Percentiles rank a stretch among this genome's conserved stretches.
Conservation (phyloP, 73 alveolate genomes). For the Paramecium pentaurelia region DNA sequence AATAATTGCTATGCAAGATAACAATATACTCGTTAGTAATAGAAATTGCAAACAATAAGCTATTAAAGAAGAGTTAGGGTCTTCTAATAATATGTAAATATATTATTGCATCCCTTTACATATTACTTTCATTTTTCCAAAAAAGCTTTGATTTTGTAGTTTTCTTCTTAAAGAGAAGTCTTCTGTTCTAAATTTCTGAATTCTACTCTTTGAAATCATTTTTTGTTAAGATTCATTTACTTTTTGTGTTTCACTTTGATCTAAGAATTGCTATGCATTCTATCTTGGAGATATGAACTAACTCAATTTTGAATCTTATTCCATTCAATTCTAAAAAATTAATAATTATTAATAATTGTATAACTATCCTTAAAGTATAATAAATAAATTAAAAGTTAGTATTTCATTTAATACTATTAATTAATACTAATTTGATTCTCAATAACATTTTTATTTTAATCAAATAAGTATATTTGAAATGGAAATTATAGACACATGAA, state of each 20-base stretch:
- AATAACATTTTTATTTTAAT: neutral
- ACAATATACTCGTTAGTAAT: neutral
- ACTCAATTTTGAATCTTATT: neutral
- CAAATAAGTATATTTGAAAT: neutral
- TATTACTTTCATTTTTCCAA: neutral
- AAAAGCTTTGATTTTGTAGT: neutral
- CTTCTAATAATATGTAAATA: neutral
- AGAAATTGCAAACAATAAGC: neutral
- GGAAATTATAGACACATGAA: neutral
- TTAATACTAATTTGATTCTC: neutral
- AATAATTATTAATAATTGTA: neutral
- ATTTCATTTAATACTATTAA: neutral
- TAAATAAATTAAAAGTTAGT: neutral
- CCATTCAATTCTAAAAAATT: neutral
- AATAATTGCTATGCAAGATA: slow-evolving; percentile 10
- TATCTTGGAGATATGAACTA: neutral
- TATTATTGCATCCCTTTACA: neutral
- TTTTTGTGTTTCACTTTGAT: neutral
- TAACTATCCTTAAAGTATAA: neutral
- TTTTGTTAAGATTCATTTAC: neutral
- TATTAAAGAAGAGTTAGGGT: neutral
- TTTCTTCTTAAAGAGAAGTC: slow-evolving; percentile 28
- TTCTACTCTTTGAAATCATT: neutral
- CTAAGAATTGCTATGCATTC: neutral
- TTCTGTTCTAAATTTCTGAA: slow-evolving; percentile 12